Percentiles rank a stretch among this genome's conserved stretches.
Evolutionary conservation across 2,329 filamentous ascomycete genomes (phyloP).

Genomic region (Dactylellina haptotyla): DNA sequence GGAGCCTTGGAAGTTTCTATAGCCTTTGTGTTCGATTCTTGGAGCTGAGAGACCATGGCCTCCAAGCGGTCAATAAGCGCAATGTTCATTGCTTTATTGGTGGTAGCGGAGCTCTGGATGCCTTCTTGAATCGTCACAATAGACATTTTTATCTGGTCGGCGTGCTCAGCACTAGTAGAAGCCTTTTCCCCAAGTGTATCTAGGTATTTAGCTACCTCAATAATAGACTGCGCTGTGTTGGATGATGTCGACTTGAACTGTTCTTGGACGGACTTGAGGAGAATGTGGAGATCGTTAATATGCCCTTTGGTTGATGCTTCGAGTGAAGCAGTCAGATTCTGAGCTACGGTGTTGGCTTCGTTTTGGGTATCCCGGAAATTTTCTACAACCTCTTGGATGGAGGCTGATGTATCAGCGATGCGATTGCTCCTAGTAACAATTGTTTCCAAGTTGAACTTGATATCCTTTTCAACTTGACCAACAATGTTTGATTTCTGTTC

Average conservation of each 20-base stretch:
- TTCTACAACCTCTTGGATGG: slow-evolving; percentile 45
- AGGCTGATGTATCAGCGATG: slow-evolving; percentile 49
- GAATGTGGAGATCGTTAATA: slow-evolving; percentile 21
- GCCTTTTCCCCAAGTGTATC: slow-evolving; percentile 46
- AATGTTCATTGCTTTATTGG: slow-evolving; percentile 31
- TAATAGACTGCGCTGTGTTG: slow-evolving; percentile 48
- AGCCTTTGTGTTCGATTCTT: slow-evolving; percentile 33
- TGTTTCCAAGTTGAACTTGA: slow-evolving; percentile 53
- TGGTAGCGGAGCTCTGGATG: slow-evolving; percentile 13
- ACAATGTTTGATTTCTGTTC: slow-evolving; percentile 45
- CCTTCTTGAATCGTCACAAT: slow-evolving; percentile 25
- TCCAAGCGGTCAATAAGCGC: slow-evolving; percentile 19
- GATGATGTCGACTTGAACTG: slow-evolving; percentile 51
- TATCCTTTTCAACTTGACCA: slow-evolving; percentile 43
- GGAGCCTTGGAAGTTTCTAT: slow-evolving; percentile 29
- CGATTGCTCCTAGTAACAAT: slow-evolving; percentile 47
- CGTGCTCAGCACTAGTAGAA: slow-evolving; percentile 31
- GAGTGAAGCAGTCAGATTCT: slow-evolving; percentile 16
- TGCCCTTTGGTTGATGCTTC: slow-evolving; percentile 30
- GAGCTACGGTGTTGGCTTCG: slow-evolving; percentile 21
- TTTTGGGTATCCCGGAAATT: slow-evolving; percentile 29
- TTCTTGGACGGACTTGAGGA: slow-evolving; percentile 40
- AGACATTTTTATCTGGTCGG: slow-evolving; percentile 28
- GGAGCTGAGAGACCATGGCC: slow-evolving; percentile 12
- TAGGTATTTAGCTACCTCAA: slow-evolving; percentile 51